Base-by-base conservation (phyloP, 208 protist species). In the Zelonia costaricensis region DNA sequence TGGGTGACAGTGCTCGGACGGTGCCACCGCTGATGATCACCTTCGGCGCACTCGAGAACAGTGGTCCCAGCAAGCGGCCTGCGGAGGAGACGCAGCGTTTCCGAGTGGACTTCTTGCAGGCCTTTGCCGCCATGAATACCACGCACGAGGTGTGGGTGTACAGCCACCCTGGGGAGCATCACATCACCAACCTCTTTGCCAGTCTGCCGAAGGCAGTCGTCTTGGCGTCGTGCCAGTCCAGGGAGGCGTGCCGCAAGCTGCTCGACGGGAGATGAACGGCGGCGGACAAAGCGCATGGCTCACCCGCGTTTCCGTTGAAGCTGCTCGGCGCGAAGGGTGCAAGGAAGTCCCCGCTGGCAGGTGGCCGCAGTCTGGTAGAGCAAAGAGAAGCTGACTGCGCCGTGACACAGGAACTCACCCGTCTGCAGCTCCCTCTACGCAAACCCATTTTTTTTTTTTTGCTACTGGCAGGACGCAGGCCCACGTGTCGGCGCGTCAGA, bases 161-260 rank as follows among this genome's bases (percentile, higher is more conserved):
- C 45, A 45, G 15, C 23, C 43, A 62, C 18, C 57, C 57, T 1
- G 57, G 42, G 18, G 57, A 62, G 57, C 57, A 62, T 33, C 57
- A 62, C 57, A 62, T 62, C 20, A 62, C 45, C 22, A 62, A 62
- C 33, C 45, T 62, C 30, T 62, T 62, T 23, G 42, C 57, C n/a
- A 53, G 44, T 22, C 44, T 53, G 16, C 57, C 57, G 1, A 62
- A 62, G 45, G 57, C 57, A 30, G 39, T 62, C 22, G 57, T 62
- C 25, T 53, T 62, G 15, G 45, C 57, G 4, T 51, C 57, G 42
- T 62, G 44, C 23, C 42, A 51, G 45, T 62, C 57, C 10, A 1
- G 4, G 4, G 44, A 31, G 33, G 57, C 57, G 18, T 62, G 57
- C 18, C 27, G 38, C 20, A 39, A 18, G 20, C 45, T 62, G 45